phyloP scores from a whole-genome alignment of 1,284 basidiomycete species.

The Rhodotorula sp. region DNA sequence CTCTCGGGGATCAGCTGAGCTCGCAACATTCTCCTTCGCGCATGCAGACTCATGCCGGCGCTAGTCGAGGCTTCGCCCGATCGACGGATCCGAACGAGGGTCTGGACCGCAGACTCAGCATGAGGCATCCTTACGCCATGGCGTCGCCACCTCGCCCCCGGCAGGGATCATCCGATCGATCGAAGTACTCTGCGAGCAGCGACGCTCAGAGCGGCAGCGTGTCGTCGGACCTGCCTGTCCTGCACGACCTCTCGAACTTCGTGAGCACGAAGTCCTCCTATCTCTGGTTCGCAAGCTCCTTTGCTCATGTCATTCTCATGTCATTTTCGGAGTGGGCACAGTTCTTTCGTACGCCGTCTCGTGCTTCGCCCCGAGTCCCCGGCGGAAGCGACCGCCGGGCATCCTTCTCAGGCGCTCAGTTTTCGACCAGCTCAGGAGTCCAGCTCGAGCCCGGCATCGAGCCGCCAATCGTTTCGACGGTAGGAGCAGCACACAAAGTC shows the following conservation, averaged over 20 bases:
- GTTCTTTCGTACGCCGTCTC: not conserved
- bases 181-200: not conserved
- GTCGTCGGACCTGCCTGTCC: not conserved
- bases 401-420: not conserved
- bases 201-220: not conserved
- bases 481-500: no score
- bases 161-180: no score
- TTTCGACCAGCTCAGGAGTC: not conserved
- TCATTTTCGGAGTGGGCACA: not conserved
- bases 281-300: not conserved
- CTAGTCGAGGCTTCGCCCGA: no score
- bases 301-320: not conserved
- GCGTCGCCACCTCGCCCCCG: no score
- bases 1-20: constrained; percentile 14
- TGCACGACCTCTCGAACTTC: not conserved
- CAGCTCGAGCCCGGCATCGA: not conserved
- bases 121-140: no score
- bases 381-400: not conserved
- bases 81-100: no score
- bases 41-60: no score
- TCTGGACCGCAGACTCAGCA: no score
- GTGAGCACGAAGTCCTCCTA: not conserved
- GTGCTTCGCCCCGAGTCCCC: no score
- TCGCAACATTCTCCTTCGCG: no score
- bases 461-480: no score